Conservation (phyloP, 2,329 filamentous ascomycete genomes). For the Colletotrichum lini region DNA sequence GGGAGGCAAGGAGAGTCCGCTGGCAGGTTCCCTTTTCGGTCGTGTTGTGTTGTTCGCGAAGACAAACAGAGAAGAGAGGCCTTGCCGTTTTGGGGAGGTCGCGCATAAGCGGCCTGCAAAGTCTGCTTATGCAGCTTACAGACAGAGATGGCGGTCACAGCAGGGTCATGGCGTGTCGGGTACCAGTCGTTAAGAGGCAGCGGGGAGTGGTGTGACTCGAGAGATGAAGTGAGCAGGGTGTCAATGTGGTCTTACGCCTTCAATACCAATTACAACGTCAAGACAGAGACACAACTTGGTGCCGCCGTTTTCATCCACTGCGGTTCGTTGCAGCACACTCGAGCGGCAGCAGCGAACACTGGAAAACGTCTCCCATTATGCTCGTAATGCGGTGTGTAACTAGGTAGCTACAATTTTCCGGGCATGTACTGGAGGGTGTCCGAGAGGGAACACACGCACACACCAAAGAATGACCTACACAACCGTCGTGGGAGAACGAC, state of each 20-base stretch:
- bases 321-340: background rate
- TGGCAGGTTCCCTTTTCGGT: no score
- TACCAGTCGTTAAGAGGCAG: constrained; percentile 9
- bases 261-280: background rate
- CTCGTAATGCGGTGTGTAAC: background rate
- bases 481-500: background rate
- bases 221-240: background rate
- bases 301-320: background rate
- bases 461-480: background rate
- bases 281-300: background rate
- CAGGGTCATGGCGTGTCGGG: background rate
- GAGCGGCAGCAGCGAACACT: background rate
- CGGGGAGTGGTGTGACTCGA: constrained; percentile 5
- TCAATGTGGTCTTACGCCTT: background rate
- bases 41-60: background rate
- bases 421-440: background rate
- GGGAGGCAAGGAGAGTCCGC: background rate
- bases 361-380: background rate
- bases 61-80: constrained; percentile 16
- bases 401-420: background rate
- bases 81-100: constrained; percentile 27
- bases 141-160: constrained; percentile 18
- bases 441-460: background rate
- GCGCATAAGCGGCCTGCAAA: constrained; percentile 35
- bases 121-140: constrained; percentile 15